Percentiles rank a stretch among this genome's conserved stretches.
phyloP scores from a whole-genome alignment of 345 rosid species.

The Psidium friedrichsthalianum region DNA sequence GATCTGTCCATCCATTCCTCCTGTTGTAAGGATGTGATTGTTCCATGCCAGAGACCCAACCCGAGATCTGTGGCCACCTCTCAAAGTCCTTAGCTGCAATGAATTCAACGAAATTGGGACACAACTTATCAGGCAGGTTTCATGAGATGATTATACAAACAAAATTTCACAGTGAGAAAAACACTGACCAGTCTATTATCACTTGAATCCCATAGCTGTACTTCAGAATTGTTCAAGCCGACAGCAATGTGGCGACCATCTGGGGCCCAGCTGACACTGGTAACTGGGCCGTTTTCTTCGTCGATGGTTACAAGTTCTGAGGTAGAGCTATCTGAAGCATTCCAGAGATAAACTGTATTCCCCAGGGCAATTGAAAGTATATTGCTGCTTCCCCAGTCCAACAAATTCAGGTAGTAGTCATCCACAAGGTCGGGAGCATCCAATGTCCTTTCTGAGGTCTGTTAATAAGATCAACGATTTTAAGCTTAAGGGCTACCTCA shows the following conservation, averaged over 20 bases:
- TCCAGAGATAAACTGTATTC: constrained; percentile 26
- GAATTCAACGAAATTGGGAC: neutral
- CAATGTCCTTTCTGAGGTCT: constrained; percentile 35
- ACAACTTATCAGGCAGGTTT: neutral
- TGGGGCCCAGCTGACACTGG: constrained; percentile 15
- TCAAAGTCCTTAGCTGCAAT: constrained; percentile 25
- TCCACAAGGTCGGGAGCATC: constrained; percentile 30
- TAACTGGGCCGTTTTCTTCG: constrained; percentile 21
- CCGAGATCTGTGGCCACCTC: constrained; percentile 27
- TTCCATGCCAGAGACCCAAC: constrained; percentile 34
- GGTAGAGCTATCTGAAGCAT: constrained; percentile 25
- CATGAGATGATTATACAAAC: neutral
- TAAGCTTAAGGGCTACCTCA: neutral
- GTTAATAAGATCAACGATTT: neutral
- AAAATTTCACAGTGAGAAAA: neutral
- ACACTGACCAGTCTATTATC: constrained; percentile 7
- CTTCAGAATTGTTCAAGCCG: constrained; percentile 12
- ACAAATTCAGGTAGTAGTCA: constrained; percentile 29
- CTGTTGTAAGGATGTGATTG: constrained; percentile 30
- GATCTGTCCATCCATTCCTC: constrained; percentile 30
- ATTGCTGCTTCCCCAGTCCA: constrained; percentile 34
- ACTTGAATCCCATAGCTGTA: constrained; percentile 12
- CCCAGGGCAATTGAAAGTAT: constrained; percentile 25
- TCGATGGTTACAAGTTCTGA: constrained; percentile 30
- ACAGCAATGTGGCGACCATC: constrained; percentile 15